A percentile compares a stretch with the other conserved stretches of the same genome.
phyloP scores from a whole-genome alignment of 1,284 basidiomycete genomes.

The Fistulina hepatica region DNA sequence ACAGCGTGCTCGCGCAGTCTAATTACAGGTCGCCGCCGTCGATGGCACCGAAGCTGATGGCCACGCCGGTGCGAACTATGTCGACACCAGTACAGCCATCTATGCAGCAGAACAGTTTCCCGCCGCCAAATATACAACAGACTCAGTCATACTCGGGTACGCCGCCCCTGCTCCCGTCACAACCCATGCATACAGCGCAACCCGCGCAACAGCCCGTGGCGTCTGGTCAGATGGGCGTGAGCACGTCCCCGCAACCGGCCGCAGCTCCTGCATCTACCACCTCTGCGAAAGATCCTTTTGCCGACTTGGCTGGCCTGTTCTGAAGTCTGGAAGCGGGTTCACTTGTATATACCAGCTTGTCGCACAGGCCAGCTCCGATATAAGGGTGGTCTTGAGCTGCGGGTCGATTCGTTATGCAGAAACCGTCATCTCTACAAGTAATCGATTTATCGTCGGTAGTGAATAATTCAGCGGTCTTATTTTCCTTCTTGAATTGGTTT shows the following conservation, averaged over 20 bases:
- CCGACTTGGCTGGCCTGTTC: conserved; percentile 67
- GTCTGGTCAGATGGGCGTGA: neutral
- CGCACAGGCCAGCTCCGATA: no score
- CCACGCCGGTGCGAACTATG: neutral
- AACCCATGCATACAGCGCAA: no score
- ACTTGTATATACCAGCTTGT: no score
- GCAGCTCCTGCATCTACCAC: conserved; percentile 13
- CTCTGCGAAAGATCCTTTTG: conserved; percentile 64
- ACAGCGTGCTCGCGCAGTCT: neutral
- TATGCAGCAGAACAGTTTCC: conserved; percentile 2
- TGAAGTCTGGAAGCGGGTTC: conserved; percentile 24
- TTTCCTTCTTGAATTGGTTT: no score
- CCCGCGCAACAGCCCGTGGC: neutral
- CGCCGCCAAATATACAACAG: conserved; percentile 5
- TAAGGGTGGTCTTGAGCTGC: no score
- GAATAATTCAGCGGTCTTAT: no score
- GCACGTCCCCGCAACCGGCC: conserved; percentile 5
- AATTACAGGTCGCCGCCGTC: neutral
- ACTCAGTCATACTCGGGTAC: neutral
- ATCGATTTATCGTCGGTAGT: no score
- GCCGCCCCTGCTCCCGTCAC: neutral
- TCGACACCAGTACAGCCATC: conserved; percentile 1
- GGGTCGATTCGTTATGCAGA: no score
- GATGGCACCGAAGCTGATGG: neutral
- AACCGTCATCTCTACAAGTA: no score